A percentile compares a stretch with the other conserved stretches of the same genome.
Conservation (phyloP, 2,329 filamentous ascomycete genomes). For the Passalora sequoiae region DNA sequence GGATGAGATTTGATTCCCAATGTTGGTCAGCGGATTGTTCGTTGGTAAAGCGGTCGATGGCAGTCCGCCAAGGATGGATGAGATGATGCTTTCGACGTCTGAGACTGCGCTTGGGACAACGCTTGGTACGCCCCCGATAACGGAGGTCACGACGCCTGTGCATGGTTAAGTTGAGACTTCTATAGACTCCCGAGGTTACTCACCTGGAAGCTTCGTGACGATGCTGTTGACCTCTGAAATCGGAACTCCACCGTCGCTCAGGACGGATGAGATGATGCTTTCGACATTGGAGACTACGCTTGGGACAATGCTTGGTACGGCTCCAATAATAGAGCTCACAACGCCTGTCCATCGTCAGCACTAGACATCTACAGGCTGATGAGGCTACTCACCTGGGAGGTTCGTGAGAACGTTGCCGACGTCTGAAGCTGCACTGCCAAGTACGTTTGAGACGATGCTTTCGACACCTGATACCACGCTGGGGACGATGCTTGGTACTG, state of each 20-base stretch:
- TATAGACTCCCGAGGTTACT: neutral
- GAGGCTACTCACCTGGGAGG: neutral
- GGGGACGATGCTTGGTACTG: constrained; percentile 1
- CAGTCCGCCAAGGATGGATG: neutral
- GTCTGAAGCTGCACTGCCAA: no score
- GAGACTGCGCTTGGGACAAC: constrained; percentile 1
- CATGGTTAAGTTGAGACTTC: neutral
- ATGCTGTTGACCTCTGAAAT: no score
- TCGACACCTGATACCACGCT: no score
- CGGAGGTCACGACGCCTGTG: neutral
- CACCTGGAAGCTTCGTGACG: neutral
- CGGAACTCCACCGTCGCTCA: no score
- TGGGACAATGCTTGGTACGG: neutral
- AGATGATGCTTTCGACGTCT: neutral
- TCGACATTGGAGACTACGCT: neutral
- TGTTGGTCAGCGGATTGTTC: constrained; percentile 2
- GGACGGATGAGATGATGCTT: neutral
- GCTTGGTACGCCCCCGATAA: constrained; percentile 1
- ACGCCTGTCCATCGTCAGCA: neutral
- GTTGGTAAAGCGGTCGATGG: neutral
- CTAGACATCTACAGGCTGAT: neutral
- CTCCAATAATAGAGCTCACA: neutral
- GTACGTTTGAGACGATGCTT: no score
- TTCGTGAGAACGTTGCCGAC: no score
- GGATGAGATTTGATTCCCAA: neutral